A percentile compares a stretch with the other conserved stretches of the same genome.
These are phyloP conservation scores for Oryza glumipatula DNA, from an alignment of 176 grass and related monocot genomes.

Conservation along the genomic window DNA sequence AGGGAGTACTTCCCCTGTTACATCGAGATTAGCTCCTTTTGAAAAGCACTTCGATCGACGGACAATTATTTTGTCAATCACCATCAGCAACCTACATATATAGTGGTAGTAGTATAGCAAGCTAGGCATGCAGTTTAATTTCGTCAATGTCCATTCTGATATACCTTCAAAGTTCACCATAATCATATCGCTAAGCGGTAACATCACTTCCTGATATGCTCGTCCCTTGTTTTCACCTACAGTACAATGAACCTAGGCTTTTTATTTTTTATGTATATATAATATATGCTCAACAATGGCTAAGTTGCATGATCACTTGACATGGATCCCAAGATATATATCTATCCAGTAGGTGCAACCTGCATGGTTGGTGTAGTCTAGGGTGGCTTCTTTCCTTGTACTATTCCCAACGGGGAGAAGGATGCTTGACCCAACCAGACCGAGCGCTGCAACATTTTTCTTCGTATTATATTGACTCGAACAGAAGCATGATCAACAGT, in stretches of 20 bases:
- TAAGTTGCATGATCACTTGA: conserved; percentile 43
- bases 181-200: conserved; percentile 5
- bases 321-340: conserved; percentile 45
- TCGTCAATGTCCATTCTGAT: conserved; percentile 34
- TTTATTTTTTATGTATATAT: background rate
- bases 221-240: conserved; percentile 19
- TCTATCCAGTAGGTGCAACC: conserved; percentile 50
- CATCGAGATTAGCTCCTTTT: background rate
- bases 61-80: conserved; percentile 11
- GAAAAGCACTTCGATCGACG: conserved; percentile 15
- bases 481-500: conserved; percentile 5
- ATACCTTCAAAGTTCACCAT: conserved; percentile 23
- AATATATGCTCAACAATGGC: conserved; percentile 28
- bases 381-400: conserved; percentile 49
- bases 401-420: conserved; percentile 61
- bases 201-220: conserved; percentile 11
- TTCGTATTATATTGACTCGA: conserved; percentile 38
- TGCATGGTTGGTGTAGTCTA: conserved; percentile 48
- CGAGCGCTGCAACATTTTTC: conserved; percentile 28
- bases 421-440: conserved; percentile 71
- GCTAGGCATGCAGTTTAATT: background rate
- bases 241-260: background rate
- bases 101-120: background rate
- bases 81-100: conserved; percentile 37
- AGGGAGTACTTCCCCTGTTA: background rate